Evolutionary conservation across 2,329 filamentous ascomycete genomes (phyloP).

Genomic region (Alternaria arbusti): DNA sequence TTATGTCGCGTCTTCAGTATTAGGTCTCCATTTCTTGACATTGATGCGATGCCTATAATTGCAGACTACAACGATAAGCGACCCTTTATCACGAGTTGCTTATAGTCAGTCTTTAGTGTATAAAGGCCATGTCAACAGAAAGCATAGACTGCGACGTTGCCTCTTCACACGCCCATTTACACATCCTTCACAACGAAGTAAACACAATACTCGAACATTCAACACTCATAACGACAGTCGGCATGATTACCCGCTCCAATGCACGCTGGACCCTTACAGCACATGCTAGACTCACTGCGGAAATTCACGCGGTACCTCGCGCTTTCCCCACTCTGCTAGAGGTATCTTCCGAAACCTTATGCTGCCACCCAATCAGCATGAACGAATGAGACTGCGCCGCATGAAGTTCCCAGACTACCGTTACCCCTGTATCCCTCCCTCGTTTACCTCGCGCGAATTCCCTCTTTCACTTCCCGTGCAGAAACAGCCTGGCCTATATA

Average conservation of each 20-base stretch:
- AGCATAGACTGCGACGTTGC: background rate
- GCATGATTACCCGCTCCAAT: background rate
- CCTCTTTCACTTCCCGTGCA: conserved; percentile 18
- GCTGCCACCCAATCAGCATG: conserved; percentile 47
- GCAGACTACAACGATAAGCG: background rate
- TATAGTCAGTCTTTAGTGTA: background rate
- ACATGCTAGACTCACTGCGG: background rate
- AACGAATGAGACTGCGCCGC: background rate
- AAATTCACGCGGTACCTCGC: background rate
- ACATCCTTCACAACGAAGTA: background rate
- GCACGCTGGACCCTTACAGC: background rate
- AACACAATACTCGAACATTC: background rate
- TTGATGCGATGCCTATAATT: background rate
- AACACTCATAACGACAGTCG: background rate
- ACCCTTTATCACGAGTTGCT: background rate
- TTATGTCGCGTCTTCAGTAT: rapidly evolving
- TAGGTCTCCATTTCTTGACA: background rate
- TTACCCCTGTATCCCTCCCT: background rate
- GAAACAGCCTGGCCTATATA: background rate
- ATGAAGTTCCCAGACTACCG: background rate
- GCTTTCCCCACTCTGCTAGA: background rate
- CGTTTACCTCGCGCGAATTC: conserved; percentile 17
- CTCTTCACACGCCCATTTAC: background rate
- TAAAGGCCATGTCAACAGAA: background rate
- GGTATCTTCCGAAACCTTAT: conserved; percentile 34